These are phyloP conservation scores for Stemphylium beticola DNA, from an alignment of 2,329 filamentous ascomycete genomes.

Conservation along the genomic window DNA sequence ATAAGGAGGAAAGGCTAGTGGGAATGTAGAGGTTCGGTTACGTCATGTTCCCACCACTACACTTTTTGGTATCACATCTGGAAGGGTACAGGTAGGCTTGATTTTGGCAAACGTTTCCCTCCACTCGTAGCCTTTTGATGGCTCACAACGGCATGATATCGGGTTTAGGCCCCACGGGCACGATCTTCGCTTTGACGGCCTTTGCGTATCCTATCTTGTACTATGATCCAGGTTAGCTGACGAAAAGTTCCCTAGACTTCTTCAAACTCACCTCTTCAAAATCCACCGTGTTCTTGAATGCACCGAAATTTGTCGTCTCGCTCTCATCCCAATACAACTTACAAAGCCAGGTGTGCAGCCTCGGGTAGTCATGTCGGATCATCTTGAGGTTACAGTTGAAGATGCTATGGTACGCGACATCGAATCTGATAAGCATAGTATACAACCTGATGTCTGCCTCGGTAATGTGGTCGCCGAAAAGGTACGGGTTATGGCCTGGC, in stretches of 20 bases:
- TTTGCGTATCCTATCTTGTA: constrained; percentile 20
- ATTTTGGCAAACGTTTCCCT: too few species aligned
- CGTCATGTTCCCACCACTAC: too few species aligned
- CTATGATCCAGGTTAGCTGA: constrained; percentile 3
- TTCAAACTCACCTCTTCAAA: constrained; percentile 15
- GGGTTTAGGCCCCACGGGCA: constrained; percentile 23
- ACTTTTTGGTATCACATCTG: too few species aligned
- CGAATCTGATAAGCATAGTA: constrained; percentile 46
- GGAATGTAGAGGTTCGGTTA: too few species aligned
- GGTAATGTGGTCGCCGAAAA: constrained; percentile 76
- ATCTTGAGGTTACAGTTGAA: constrained; percentile 82
- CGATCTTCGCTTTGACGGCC: constrained; percentile 16
- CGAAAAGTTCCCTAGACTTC: not conserved
- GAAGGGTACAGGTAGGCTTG: too few species aligned
- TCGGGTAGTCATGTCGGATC: constrained; percentile 81
- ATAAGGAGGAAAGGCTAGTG: too few species aligned
- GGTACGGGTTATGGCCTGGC: constrained; percentile 63
- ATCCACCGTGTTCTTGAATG: constrained; percentile 33
- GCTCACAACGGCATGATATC: constrained; percentile 15
- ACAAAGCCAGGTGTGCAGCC: constrained; percentile 77
- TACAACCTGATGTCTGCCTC: constrained; percentile 81
- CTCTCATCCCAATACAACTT: constrained; percentile 77
- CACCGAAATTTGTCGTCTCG: constrained; percentile 29
- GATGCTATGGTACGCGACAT: constrained; percentile 60
- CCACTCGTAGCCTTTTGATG: too few species aligned